A percentile compares a stretch with the other conserved stretches of the same genome.
Evolutionary conservation across 345 rosid species (phyloP).

Genomic region (Gossypium sturtianum): DNA sequence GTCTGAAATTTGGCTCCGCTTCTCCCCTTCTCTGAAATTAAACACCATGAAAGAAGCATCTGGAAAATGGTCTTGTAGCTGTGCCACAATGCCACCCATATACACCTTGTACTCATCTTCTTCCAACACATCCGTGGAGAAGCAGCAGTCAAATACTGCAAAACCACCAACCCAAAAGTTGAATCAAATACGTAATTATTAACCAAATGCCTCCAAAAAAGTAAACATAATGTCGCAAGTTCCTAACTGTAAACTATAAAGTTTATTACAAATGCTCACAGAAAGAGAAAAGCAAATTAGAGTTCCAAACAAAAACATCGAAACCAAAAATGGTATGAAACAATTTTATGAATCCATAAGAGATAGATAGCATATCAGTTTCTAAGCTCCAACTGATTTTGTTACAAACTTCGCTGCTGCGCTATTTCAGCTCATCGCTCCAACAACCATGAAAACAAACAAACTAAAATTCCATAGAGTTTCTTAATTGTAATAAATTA

Average conservation of each 20-base stretch:
- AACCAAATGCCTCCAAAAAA: neutral
- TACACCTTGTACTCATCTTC: constrained; percentile 93
- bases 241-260: neutral
- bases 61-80: constrained; percentile 88
- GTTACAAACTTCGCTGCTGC: neutral
- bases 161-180: neutral
- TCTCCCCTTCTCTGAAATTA: constrained; percentile 94
- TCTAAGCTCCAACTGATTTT: constrained; percentile 1
- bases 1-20: constrained; percentile 82
- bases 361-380: neutral
- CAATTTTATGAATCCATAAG: neutral
- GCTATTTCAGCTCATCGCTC: neutral
- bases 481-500: neutral
- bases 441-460: neutral
- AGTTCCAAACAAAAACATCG: neutral
- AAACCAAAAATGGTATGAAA: neutral
- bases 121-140: constrained; percentile 82
- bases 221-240: neutral
- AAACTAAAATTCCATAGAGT: neutral
- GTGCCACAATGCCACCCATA: constrained; percentile 92
- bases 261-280: neutral
- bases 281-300: neutral
- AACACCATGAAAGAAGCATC: constrained; percentile 98
- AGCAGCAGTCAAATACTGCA: constrained; percentile 98
- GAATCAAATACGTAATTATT: neutral